phyloP scores from a whole-genome alignment of 768 basidiomycete species.

The Trametes villosa region DNA sequence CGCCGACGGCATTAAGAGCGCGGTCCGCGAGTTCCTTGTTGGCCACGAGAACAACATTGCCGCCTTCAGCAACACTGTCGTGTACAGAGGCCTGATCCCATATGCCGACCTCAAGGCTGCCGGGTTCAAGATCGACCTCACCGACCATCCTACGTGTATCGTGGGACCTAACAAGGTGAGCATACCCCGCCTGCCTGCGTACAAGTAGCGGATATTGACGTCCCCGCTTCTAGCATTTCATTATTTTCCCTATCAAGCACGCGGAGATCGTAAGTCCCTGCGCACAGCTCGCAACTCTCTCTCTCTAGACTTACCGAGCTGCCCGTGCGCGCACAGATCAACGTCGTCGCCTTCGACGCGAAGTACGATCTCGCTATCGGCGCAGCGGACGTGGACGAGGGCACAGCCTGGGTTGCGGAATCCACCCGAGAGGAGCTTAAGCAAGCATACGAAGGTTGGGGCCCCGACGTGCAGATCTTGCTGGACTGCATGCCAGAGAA shows the following conservation, averaged over 20 bases:
- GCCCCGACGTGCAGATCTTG: slow-evolving; percentile 46
- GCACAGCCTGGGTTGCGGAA: slow-evolving; percentile 46
- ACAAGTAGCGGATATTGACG: background rate
- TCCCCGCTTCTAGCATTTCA: slow-evolving; percentile 47
- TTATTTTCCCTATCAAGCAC: slow-evolving; percentile 53
- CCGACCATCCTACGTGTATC: slow-evolving; percentile 44
- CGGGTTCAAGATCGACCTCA: slow-evolving; percentile 47
- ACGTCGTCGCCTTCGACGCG: slow-evolving; percentile 47
- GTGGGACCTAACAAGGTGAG: slow-evolving; percentile 42
- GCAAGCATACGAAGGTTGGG: slow-evolving; percentile 50
- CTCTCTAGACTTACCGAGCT: too few species aligned
- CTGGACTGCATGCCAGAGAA: slow-evolving; percentile 44
- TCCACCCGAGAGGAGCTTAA: slow-evolving; percentile 42
- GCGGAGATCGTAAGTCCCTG: slow-evolving; percentile 41
- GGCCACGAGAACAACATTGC: slow-evolving; percentile 33
- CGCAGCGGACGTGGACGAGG: background rate
- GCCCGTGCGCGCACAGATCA: too few species aligned
- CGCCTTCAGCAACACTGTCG: slow-evolving; percentile 49
- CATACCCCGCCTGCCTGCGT: too few species aligned
- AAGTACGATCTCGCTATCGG: slow-evolving; percentile 33
- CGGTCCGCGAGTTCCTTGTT: slow-evolving; percentile 43
- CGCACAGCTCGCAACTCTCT: too few species aligned
- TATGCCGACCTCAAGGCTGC: slow-evolving; percentile 42
- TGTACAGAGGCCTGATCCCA: slow-evolving; percentile 54
- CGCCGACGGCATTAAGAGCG: slow-evolving; percentile 42